Percentiles rank a stretch among this genome's conserved stretches.
phyloP scores from a whole-genome alignment of 192 early-diverging fungal genomes.

The Coemansia sp. region DNA sequence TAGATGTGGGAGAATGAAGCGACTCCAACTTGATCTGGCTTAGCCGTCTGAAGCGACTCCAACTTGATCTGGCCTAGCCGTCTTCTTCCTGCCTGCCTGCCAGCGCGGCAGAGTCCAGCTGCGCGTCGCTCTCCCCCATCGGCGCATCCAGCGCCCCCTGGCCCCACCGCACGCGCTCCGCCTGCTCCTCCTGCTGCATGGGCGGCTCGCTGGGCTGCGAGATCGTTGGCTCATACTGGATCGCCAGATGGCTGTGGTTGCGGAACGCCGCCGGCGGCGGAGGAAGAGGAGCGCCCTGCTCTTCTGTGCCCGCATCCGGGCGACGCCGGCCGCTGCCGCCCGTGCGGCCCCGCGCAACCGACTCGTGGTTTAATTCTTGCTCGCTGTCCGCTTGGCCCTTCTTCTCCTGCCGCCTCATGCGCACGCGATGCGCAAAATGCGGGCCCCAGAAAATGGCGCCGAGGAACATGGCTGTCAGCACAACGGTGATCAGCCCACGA shows the following conservation, averaged over 20 bases:
- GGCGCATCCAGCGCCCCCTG: not conserved
- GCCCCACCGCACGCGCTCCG: not conserved
- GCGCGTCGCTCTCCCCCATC: no score
- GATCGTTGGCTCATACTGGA: slow-evolving; percentile 37
- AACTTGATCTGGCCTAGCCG: not conserved
- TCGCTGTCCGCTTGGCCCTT: no score
- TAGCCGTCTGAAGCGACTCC: slow-evolving; percentile 10
- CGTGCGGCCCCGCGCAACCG: not conserved
- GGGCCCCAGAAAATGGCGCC: slow-evolving; percentile 34
- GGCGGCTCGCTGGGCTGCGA: no score
- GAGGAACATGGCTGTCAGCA: slow-evolving; percentile 33
- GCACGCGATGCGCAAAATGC: slow-evolving; percentile 6
- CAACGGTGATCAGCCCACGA: slow-evolving; percentile 56
- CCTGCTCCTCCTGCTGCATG: no score
- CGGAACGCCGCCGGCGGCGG: slow-evolving; percentile 8
- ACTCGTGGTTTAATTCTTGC: no score
- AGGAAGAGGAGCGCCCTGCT: not conserved
- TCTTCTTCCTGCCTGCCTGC: no score
- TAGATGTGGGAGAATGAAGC: no score
- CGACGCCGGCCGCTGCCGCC: not conserved
- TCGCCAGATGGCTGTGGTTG: slow-evolving; percentile 40
- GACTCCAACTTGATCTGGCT: slow-evolving; percentile 3
- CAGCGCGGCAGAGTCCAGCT: no score
- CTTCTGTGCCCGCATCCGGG: not conserved
- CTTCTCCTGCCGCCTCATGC: no score